These are phyloP conservation scores for Platanthera guangdongensis DNA, from an alignment of 106 monocot species.

Conservation along the genomic window DNA sequence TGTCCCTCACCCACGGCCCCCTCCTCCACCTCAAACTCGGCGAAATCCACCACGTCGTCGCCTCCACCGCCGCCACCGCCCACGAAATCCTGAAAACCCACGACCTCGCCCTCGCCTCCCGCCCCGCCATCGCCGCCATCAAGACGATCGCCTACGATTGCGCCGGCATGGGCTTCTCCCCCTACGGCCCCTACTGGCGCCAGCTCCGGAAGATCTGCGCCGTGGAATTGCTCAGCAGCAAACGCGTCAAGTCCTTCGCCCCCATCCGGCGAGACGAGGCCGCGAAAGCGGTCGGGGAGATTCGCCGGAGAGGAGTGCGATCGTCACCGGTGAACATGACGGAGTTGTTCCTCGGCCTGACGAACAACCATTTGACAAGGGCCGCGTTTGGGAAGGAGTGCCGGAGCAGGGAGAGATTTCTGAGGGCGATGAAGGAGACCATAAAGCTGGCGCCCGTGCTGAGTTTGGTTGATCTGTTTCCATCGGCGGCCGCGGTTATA, in stretches of 20 bases:
- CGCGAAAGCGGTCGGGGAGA: not conserved
- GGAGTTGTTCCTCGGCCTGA: not conserved
- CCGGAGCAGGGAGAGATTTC: not conserved
- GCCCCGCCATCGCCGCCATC: not conserved
- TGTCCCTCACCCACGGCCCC: not conserved
- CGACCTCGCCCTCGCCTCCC: constrained; percentile 7
- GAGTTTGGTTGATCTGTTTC: constrained; percentile 6
- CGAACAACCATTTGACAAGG: not conserved
- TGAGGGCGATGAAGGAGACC: not conserved
- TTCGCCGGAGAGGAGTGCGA: not conserved
- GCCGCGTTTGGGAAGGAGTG: constrained; percentile 2
- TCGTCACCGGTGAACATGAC: not conserved
- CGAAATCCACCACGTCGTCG: constrained; percentile 9
- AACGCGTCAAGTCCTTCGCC: constrained; percentile 1
- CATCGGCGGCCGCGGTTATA: not conserved
- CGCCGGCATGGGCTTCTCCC: not conserved
- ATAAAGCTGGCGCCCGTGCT: not conserved
- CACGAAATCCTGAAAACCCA: constrained; percentile 8
- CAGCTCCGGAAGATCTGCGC: constrained; percentile 3
- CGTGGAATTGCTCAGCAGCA: not conserved
- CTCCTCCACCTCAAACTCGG: constrained; percentile 16
- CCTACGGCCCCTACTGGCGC: not conserved
- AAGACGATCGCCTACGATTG: constrained; percentile 4
- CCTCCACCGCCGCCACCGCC: constrained; percentile 2
- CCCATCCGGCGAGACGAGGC: not conserved